Percentiles rank a stretch among this genome's conserved stretches.
Conservation (phyloP, 139 green algal species). For the Parachlorella kessleri region DNA sequence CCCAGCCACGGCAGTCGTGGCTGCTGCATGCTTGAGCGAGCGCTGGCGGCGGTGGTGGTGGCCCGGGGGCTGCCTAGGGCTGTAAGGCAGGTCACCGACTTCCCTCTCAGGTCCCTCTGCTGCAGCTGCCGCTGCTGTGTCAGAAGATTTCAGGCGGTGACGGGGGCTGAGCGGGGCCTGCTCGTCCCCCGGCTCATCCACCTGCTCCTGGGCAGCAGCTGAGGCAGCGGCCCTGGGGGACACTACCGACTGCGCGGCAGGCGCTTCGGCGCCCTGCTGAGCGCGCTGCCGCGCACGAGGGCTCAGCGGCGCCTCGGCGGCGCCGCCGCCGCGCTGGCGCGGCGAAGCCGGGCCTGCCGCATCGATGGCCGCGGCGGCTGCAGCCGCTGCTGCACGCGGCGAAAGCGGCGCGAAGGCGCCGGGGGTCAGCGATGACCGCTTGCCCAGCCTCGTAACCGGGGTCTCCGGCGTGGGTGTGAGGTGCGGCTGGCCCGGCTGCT, state of each 20-base stretch:
- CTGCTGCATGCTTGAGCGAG: neutral
- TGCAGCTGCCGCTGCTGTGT: no score
- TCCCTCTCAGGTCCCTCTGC: no score
- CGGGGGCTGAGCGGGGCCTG: neutral
- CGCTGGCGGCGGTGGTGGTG: neutral
- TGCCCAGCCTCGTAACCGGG: slow-evolving; percentile 13
- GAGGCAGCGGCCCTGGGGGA: neutral
- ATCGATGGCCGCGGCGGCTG: slow-evolving; percentile 1
- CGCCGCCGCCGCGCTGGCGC: neutral
- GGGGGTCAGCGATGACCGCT: slow-evolving; percentile 12
- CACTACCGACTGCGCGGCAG: neutral
- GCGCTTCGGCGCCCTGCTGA: neutral
- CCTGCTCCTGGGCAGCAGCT: neutral
- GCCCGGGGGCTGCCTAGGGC: neutral
- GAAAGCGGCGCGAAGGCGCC: slow-evolving; percentile 5
- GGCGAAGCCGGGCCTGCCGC: no score
- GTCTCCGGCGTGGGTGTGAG: slow-evolving; percentile 25
- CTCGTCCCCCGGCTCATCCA: neutral
- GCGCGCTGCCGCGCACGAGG: neutral
- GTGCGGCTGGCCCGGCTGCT: neutral
- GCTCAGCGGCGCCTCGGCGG: neutral
- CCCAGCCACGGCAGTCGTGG: neutral
- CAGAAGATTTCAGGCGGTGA: no score
- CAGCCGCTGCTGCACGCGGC: slow-evolving; percentile 5
- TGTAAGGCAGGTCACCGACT: no score